Evolutionary conservation across 805 yeast species (phyloP).

Genomic region (Ogataea paraovalis): DNA sequence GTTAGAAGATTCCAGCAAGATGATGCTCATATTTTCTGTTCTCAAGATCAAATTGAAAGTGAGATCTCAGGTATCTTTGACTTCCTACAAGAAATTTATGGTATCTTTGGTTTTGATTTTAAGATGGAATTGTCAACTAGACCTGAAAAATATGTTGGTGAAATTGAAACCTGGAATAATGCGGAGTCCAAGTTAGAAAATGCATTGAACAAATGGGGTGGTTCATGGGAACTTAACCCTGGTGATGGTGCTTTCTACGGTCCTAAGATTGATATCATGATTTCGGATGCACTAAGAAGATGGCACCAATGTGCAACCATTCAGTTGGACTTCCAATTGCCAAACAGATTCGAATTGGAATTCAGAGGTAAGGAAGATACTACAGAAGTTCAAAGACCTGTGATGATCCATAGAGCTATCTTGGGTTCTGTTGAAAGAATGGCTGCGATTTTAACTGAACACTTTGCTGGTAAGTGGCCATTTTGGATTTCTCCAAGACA

Average conservation of each 20-base stretch:
- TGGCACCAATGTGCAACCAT: conserved; percentile 99
- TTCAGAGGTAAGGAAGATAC: conserved; percentile 66
- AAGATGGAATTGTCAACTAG: conserved; percentile 96
- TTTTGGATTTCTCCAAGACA: conserved; percentile 99
- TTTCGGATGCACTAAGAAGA: conserved; percentile 90
- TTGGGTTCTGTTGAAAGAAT: conserved; percentile 98
- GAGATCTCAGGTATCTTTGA: conserved; percentile 85
- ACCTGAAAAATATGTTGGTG: conserved; percentile 96
- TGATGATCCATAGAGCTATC: conserved; percentile 98
- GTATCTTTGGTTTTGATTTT: conserved; percentile 90
- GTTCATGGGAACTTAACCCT: conserved; percentile 89
- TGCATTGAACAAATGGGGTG: conserved; percentile 82
- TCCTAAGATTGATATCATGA: conserved; percentile 94
- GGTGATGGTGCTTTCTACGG: conserved; percentile 98
- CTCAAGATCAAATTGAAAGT: conserved; percentile 79
- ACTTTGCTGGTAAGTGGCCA: conserved; percentile 99
- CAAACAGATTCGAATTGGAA: conserved; percentile 86
- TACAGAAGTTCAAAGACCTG: conserved; percentile 78
- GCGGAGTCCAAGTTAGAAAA: conserved; percentile 84
- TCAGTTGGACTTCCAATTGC: conserved; percentile 98
- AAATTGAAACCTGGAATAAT: conserved; percentile 85
- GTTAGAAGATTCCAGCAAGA: conserved; percentile 99
- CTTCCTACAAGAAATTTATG: conserved; percentile 80
- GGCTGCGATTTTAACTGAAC: conserved; percentile 98
- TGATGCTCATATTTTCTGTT: conserved; percentile 97